Evolutionary conservation across 202 grass and related monocot genomes (phyloP).

Genomic region (Thinopyrum obtusiflorum): DNA sequence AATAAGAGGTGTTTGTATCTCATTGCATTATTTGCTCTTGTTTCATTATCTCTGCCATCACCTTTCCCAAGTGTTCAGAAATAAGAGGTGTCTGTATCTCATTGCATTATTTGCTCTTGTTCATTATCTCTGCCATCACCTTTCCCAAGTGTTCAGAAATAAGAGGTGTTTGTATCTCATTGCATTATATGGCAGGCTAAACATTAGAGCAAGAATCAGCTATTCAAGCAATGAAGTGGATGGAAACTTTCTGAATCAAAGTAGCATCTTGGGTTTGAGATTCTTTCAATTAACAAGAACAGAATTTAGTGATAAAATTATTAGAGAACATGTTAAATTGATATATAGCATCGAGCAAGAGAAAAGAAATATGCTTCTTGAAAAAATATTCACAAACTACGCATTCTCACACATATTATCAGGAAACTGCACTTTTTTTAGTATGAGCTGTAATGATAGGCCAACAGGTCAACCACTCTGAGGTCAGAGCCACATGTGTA

Average conservation of each 20-base stretch:
- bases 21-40: too few relatives aligned
- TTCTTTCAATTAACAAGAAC: background rate
- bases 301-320: background rate
- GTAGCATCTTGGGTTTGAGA: background rate
- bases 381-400: background rate
- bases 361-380: background rate
- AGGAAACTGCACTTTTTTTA: background rate
- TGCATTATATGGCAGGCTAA: background rate
- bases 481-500: too few relatives aligned
- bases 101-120: background rate
- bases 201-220: background rate
- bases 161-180: background rate
- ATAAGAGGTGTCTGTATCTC: background rate
- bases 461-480: too few relatives aligned
- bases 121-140: background rate
- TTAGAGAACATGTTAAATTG: background rate
- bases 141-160: background rate
- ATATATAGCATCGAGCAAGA: background rate
- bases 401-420: background rate
- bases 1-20: too few relatives aligned
- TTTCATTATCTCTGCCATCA: background rate
- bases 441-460: too few relatives aligned
- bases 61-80: background rate
- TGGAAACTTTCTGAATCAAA: background rate
- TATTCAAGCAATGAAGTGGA: background rate